These are phyloP conservation scores for Fusarium sp. DNA, from an alignment of 2,329 filamentous ascomycete genomes.

Conservation along the genomic window DNA sequence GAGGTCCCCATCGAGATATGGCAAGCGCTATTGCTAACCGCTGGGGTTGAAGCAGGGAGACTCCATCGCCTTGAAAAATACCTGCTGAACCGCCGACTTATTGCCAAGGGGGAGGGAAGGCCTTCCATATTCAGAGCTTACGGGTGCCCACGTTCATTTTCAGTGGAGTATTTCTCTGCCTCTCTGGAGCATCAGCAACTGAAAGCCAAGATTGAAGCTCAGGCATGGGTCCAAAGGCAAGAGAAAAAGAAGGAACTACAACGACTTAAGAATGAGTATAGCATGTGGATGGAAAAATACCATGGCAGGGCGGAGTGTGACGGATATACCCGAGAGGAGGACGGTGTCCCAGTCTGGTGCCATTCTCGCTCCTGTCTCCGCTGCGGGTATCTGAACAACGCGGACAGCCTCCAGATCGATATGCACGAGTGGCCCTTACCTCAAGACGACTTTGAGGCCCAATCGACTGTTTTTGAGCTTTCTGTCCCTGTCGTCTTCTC, in stretches of 20 bases:
- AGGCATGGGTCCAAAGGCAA: conserved; percentile 42
- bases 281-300: background rate
- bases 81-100: background rate
- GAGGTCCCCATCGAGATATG: conserved; percentile 54
- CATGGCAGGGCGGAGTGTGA: too few relatives aligned
- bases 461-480: conserved; percentile 66
- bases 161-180: conserved; percentile 23
- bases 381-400: conserved; percentile 47
- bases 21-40: conserved; percentile 57
- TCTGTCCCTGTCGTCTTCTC: conserved; percentile 51
- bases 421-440: conserved; percentile 70
- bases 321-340: background rate
- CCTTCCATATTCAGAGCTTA: conserved; percentile 31
- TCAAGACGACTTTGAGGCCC: conserved; percentile 39
- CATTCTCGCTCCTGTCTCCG: conserved; percentile 43
- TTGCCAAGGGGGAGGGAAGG: background rate
- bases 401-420: conserved; percentile 53
- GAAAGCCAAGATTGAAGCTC: conserved; percentile 48
- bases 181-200: conserved; percentile 49
- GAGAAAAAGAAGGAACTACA: conserved; percentile 24
- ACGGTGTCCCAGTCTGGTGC: conserved; percentile 6
- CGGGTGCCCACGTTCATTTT: conserved; percentile 22
- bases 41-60: conserved; percentile 56
- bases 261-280: conserved; percentile 7
- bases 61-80: conserved; percentile 59